These are phyloP conservation scores for Funneliformis caledonium DNA, from an alignment of 371 early-diverging fungal species.

Conservation along the genomic window DNA sequence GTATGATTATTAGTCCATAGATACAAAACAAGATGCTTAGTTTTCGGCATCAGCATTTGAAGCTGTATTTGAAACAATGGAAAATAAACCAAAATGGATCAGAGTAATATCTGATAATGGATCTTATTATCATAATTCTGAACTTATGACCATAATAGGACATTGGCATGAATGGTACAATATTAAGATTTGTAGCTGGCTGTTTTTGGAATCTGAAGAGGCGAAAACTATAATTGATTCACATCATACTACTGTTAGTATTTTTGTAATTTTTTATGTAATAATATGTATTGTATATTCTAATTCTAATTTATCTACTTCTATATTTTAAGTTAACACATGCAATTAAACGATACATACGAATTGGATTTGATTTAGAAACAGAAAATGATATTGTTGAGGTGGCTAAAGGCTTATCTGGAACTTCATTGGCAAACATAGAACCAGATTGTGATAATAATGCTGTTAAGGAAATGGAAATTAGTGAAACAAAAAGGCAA, in stretches of 20 bases:
- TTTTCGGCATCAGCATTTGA: no score
- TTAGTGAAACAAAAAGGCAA: no score
- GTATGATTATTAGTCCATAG: background rate
- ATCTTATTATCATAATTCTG: no score
- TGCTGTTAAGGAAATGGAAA: background rate
- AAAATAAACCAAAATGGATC: no score
- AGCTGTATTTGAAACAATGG: no score
- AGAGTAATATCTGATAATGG: background rate
- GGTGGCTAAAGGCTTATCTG: background rate
- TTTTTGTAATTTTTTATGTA: background rate
- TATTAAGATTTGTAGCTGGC: no score
- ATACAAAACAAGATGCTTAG: no score
- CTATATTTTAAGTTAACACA: background rate
- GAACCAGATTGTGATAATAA: background rate
- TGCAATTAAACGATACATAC: background rate
- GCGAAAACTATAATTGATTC: background rate
- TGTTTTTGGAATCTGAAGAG: no score
- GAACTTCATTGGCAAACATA: background rate
- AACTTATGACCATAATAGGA: no score
- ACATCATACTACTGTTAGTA: background rate
- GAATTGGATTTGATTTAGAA: background rate
- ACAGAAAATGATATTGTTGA: background rate
- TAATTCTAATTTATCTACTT: background rate
- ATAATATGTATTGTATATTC: background rate
- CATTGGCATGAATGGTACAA: no score